These are phyloP conservation scores for Lentinula detonsa DNA, from an alignment of 768 basidiomycete genomes.

Conservation along the genomic window DNA sequence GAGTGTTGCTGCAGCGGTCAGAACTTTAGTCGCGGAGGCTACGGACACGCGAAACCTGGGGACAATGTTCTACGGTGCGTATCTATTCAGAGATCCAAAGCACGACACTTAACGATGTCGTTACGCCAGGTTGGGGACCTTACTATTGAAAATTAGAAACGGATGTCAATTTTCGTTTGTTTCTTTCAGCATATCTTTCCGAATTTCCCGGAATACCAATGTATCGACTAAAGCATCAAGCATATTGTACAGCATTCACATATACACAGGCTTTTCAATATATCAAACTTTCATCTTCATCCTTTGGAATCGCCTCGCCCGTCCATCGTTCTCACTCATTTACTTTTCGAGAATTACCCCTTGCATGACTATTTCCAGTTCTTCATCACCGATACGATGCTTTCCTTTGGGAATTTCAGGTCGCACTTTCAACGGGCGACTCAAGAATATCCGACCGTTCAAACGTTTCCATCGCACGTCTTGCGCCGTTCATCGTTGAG, in stretches of 20 bases:
- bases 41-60: constrained; percentile 72
- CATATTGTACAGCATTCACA: neutral
- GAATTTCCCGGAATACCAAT: neutral
- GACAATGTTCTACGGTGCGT: constrained; percentile 70
- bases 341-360: neutral
- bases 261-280: neutral
- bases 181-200: neutral
- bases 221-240: neutral
- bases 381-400: too few species aligned
- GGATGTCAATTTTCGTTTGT: neutral
- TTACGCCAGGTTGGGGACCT: constrained; percentile 25
- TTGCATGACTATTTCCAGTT: neutral
- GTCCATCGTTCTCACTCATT: neutral
- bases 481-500: neutral
- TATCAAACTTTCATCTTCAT: neutral
- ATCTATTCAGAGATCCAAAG: neutral
- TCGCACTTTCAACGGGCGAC: neutral
- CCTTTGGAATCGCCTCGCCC: neutral
- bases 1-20: constrained; percentile 91
- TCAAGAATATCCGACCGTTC: neutral
- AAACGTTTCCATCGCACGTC: neutral
- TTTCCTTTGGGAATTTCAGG: neutral
- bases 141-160: constrained; percentile 5
- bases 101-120: neutral
- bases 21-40: constrained; percentile 86